Conservation (phyloP, 1,284 basidiomycete genomes). For the Cutaneotrichosporon curvatum region DNA sequence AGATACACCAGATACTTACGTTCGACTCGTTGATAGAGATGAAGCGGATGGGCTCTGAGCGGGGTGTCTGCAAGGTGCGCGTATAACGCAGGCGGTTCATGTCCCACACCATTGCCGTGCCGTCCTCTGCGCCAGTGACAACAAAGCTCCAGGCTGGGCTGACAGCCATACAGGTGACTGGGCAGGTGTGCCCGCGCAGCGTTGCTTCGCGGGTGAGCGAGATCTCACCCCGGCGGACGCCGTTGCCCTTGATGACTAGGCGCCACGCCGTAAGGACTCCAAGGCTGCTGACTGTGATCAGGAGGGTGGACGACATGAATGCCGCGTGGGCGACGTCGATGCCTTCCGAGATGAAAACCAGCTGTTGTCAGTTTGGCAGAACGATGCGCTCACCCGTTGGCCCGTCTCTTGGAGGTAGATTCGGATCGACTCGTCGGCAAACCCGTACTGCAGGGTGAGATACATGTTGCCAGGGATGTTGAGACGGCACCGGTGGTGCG, state of each 20-base stretch:
- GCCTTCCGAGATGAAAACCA: constrained; percentile 67
- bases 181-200: constrained; percentile 65
- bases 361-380: constrained; percentile 45
- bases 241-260: constrained; percentile 41
- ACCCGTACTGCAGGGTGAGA: constrained; percentile 41
- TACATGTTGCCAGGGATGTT: constrained; percentile 17
- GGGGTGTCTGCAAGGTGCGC: constrained; percentile 62
- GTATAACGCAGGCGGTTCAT: constrained; percentile 73
- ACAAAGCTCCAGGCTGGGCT: constrained; percentile 76
- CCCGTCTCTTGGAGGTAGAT: constrained; percentile 42
- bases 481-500: constrained; percentile 26
- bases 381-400: constrained; percentile 9
- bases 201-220: constrained; percentile 57
- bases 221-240: constrained; percentile 29
- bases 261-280: constrained; percentile 74
- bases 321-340: constrained; percentile 64
- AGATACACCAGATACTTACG: constrained; percentile 45
- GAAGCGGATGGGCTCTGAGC: constrained; percentile 56
- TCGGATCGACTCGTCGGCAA: constrained; percentile 34
- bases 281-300: constrained; percentile 69
- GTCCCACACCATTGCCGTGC: constrained; percentile 84
- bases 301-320: constrained; percentile 63
- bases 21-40: constrained; percentile 78
- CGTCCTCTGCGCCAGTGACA: constrained; percentile 77
- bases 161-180: constrained; percentile 62